Evolutionary conservation across 345 rosid genomes (phyloP).

Genomic region (Isatis tinctoria): DNA sequence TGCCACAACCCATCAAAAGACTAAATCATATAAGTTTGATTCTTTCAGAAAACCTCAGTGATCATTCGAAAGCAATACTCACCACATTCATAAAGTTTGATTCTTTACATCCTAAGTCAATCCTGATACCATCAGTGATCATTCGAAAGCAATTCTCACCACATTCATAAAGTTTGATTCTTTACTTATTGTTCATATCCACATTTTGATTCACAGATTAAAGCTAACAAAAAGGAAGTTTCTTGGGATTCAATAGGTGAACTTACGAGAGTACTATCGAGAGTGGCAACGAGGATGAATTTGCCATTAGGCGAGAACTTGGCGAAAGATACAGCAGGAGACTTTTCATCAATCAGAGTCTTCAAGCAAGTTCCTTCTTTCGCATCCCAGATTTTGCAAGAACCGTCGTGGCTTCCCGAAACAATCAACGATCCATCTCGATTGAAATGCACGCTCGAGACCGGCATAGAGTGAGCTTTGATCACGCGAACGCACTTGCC

Average conservation of each 20-base stretch:
- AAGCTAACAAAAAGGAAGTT: not conserved
- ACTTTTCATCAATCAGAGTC: constrained; percentile 70
- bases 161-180: not conserved
- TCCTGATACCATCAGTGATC: no score
- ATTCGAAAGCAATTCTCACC: not conserved
- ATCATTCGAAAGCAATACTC: not conserved
- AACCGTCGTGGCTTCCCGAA: constrained; percentile 83
- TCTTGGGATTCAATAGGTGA: not conserved
- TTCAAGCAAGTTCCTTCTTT: constrained; percentile 68
- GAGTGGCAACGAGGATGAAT: constrained; percentile 84
- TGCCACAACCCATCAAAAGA: not conserved
- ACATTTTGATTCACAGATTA: not conserved
- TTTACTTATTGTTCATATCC: no score
- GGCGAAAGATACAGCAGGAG: constrained; percentile 77
- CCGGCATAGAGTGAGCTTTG: constrained; percentile 75
- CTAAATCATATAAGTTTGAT: not conserved
- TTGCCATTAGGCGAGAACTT: constrained; percentile 95
- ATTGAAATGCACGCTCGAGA: constrained; percentile 79
- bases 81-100: not conserved
- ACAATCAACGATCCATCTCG: constrained; percentile 93
- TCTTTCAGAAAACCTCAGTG: not conserved
- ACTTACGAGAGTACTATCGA: constrained; percentile 83
- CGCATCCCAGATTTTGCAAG: constrained; percentile 94
- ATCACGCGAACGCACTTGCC: constrained; percentile 63
- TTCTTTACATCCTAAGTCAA: no score